Conservation (phyloP, 2,329 filamentous ascomycete genomes). For the Orbilia oligospora region DNA sequence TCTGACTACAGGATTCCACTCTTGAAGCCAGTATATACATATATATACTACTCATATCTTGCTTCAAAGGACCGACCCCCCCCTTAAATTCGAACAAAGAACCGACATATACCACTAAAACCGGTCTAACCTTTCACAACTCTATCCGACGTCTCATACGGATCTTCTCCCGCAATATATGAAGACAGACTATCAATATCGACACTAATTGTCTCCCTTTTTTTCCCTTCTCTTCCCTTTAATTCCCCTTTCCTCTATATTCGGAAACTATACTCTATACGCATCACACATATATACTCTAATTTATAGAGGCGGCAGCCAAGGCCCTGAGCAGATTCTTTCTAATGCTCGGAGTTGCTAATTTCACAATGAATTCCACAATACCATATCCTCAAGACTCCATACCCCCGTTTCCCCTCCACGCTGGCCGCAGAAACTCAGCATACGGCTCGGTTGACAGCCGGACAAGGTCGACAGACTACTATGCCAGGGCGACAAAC, state of each 20-base stretch:
- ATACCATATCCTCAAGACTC: conserved; percentile 54
- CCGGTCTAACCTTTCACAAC: conserved; percentile 36
- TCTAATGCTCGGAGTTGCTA: conserved; percentile 48
- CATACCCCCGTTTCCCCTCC: conserved; percentile 45
- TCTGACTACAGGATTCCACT: too few relatives aligned
- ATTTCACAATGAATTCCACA: conserved; percentile 55
- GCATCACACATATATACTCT: too few relatives aligned
- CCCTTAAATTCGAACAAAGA: conserved; percentile 36
- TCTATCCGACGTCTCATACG: not conserved
- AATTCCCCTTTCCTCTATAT: not conserved
- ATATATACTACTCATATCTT: not conserved
- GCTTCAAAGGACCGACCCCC: conserved; percentile 15
- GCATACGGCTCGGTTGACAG: conserved; percentile 47
- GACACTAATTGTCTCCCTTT: not conserved
- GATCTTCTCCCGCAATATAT: conserved; percentile 8
- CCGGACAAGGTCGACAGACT: conserved; percentile 44
- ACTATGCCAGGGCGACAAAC: conserved; percentile 48
- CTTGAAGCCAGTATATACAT: conserved; percentile 20
- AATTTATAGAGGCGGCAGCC: conserved; percentile 16
- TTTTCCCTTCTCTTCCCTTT: not conserved
- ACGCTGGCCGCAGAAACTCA: conserved; percentile 47
- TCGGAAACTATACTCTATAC: not conserved
- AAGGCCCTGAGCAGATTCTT: conserved; percentile 12
- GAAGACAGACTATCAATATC: conserved; percentile 24
- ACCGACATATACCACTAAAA: conserved; percentile 12